Conservation (phyloP, 2,329 filamentous ascomycete genomes). For the Pseudophaeomoniella oleicola region DNA sequence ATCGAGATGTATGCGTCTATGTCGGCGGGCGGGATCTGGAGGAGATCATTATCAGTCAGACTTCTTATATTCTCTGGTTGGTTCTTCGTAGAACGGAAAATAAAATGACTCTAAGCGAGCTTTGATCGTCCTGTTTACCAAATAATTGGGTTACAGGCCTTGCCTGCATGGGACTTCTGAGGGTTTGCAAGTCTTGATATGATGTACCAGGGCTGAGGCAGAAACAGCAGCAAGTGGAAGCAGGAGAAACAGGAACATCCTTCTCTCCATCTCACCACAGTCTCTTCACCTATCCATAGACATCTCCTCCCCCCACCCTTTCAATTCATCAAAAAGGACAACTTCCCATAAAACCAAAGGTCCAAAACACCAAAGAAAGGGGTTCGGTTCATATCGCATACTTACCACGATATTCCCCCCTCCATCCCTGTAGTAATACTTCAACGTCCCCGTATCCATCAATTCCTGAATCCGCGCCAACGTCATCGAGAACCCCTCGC, state of each 20-base stretch:
- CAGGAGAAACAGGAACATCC: too few species aligned
- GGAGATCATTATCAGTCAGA: conserved; percentile 11
- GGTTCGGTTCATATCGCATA: conserved; percentile 10
- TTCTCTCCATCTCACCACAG: too few species aligned
- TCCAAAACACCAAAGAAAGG: neutral
- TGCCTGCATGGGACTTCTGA: too few species aligned
- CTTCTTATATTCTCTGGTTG: conserved; percentile 3
- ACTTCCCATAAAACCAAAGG: neutral
- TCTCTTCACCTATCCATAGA: too few species aligned
- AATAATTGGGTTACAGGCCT: too few species aligned
- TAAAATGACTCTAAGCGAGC: conserved; percentile 4
- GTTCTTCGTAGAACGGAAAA: conserved; percentile 1
- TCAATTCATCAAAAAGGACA: too few species aligned
- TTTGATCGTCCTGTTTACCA: too few species aligned
- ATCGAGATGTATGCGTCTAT: conserved; percentile 52
- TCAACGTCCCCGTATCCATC: conserved; percentile 28
- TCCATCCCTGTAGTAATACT: conserved; percentile 34
- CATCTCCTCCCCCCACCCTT: too few species aligned
- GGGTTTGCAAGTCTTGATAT: too few species aligned
- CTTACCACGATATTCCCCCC: conserved; percentile 24
- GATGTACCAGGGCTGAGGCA: too few species aligned
- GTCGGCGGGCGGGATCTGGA: conserved; percentile 40
- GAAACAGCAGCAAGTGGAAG: too few species aligned
- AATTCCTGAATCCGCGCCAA: conserved; percentile 34
- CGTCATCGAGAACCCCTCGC: conserved; percentile 34